A percentile compares a stretch with the other conserved stretches of the same genome.
phyloP scores from a whole-genome alignment of 2,329 filamentous ascomycete species.

The Tolypocladium sp. region DNA sequence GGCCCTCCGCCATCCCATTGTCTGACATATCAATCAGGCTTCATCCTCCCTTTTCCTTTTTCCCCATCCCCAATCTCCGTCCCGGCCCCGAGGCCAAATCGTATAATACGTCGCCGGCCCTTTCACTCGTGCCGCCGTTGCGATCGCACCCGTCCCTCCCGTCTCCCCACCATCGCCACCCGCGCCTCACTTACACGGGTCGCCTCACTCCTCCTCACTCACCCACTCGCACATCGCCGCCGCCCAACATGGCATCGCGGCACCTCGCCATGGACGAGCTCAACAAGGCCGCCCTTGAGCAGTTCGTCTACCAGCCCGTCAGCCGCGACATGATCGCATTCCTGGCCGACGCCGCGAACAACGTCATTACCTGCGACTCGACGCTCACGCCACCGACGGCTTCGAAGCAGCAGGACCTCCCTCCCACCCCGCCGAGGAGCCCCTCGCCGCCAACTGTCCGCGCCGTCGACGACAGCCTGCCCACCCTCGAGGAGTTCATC shows the following conservation, averaged over 20 bases:
- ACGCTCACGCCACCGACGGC: slow-evolving; percentile 41
- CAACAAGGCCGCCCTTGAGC: slow-evolving; percentile 68
- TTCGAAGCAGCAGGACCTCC: slow-evolving; percentile 20
- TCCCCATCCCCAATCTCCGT: not conserved
- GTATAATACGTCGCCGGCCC: not conserved
- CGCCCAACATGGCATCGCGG: slow-evolving; percentile 35
- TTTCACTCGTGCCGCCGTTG: not conserved
- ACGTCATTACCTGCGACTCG: slow-evolving; percentile 73
- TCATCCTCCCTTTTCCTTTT: slow-evolving; percentile 7
- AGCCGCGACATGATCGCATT: slow-evolving; percentile 68
- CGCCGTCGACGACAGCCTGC: slow-evolving; percentile 49
- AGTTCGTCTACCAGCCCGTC: slow-evolving; percentile 72
- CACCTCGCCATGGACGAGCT: slow-evolving; percentile 43
- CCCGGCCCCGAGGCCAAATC: not conserved
- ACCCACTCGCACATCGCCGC: not conserved
- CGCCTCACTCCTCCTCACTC: not conserved
- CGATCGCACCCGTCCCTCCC: not conserved
- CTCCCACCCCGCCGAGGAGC: slow-evolving; percentile 42
- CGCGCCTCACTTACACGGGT: slow-evolving; percentile 1
- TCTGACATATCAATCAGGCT: slow-evolving; percentile 6
- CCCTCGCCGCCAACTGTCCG: slow-evolving; percentile 37
- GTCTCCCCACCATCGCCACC: slow-evolving; percentile 8
- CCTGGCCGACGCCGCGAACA: slow-evolving; percentile 62
- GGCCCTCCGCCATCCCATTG: slow-evolving; percentile 8
- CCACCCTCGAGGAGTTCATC: slow-evolving; percentile 85